Evolutionary conservation across 345 rosid species (phyloP).

Genomic region (Aquilaria malaccensis): DNA sequence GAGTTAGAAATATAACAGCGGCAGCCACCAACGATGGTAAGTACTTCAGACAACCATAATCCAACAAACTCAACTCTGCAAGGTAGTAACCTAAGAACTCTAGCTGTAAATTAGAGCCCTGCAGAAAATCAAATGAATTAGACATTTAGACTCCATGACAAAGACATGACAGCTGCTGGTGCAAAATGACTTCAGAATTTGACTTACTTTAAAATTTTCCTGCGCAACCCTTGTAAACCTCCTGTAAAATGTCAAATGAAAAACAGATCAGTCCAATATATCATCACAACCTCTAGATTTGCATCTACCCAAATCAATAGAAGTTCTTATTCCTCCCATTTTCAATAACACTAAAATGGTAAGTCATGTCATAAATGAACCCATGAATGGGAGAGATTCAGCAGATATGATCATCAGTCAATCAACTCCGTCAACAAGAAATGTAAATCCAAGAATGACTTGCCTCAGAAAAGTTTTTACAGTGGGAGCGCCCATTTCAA

Average conservation of each 20-base stretch:
- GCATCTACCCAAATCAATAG: too few relatives aligned
- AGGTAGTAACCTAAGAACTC: constrained; percentile 69
- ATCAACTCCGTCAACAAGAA: not conserved
- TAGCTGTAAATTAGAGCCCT: constrained; percentile 41
- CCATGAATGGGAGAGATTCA: not conserved
- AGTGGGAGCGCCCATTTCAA: constrained; percentile 67
- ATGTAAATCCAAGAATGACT: not conserved
- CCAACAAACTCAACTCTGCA: constrained; percentile 65
- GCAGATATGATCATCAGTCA: not conserved
- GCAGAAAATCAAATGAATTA: not conserved
- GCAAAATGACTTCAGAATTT: not conserved
- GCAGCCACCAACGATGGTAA: constrained; percentile 66
- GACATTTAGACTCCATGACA: not conserved
- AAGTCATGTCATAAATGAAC: too few relatives aligned
- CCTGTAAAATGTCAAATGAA: constrained; percentile 24
- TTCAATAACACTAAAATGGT: not conserved
- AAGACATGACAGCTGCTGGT: not conserved
- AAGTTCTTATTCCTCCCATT: too few relatives aligned
- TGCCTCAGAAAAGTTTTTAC: constrained; percentile 50
- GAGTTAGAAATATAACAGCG: constrained; percentile 47
- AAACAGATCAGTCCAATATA: constrained; percentile 12
- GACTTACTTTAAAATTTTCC: constrained; percentile 44
- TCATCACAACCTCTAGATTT: not conserved
- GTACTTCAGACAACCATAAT: constrained; percentile 46
- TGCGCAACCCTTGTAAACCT: constrained; percentile 44